Base-by-base conservation (phyloP, 2,329 filamentous ascomycete genomes). In the Leptosphaerulina australis region DNA sequence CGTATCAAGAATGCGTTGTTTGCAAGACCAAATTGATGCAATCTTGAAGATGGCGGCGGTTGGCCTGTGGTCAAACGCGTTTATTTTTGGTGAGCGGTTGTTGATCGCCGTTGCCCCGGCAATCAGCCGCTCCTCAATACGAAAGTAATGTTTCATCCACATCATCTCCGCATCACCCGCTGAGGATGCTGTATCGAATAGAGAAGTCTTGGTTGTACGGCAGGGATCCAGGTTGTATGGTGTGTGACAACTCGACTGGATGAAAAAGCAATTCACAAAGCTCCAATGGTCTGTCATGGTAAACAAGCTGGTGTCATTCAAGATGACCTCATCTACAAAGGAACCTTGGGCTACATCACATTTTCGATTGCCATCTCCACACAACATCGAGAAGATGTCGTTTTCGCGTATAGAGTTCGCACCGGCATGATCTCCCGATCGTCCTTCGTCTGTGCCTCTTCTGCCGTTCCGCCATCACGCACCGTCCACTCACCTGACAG, bases 381-480 rank as follows among this genome's bases (percentile, higher is more conserved):
- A 12, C 36, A n/a, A 11, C 21, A 36, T 41, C 36, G 36, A 14
- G 8, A 46, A 36, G 35, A 33, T 31, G 17, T 46, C 15, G 11
- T 37, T 34, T 37, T 41, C 21, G 30, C 48, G 48, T 51, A 21
- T 28, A 41, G 22, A 41, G 48, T 46, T 51, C 36, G 40, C 40
- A 51, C 30, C 48, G 48, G 48, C 36, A 35, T 37, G 36, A 51
- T 51, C 41, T 41, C 36, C 48, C 48, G 48, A 51, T 51, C 48
- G 30, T 35, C 41, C 36, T 36, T 35, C 35, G 35, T 40, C 39
- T 50, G 39, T 39, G 47, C 46, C 47, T 39, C 40, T 30, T 35
- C 9, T 21, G 45, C 41, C 48, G 48, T 25, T 15, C 48, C 48
- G 47, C 24, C 39, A 33, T 35, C 35, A 39, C 46, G 41, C 48